Base-by-base conservation (phyloP, 257 asterid species). In the Paulownia fortunei region DNA sequence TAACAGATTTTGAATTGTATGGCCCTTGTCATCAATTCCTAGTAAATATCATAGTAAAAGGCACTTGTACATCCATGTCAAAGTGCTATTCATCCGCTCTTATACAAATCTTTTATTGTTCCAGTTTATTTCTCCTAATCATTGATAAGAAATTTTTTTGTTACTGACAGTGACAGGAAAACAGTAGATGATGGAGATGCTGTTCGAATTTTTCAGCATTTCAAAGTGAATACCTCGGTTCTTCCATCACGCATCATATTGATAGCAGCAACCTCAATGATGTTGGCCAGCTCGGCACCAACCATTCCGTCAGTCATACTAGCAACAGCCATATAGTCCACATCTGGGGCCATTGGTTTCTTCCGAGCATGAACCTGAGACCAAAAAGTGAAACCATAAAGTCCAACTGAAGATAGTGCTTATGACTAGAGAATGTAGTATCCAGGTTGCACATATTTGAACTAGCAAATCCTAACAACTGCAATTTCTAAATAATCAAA, bases 221-320 rank as follows among this genome's bases (percentile, higher is more conserved):
- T 69, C 54, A 77, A 74, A 76, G 60, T 58, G 51, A 80, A 34
- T 91, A 92, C 99, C 98, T 93, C 99, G 5, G 89, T 78, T 85
- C 98, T 87, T 79, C 82, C 92, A 74, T 96, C 99, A 60, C 97
- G 98, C 96, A 93, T 84, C 99, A 96, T 93, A 79, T 85, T 79
- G 44, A 96, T 88, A 77, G 99, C 99, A 78, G 99, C 94, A 74
- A 96, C 92, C 92, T 96, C 99, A 54, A 96, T 77, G 69, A 96
- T 89, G 88, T 96, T 96, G 72, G 97, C 99, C 74, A 96, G 86
- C 93, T 96, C 98, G 0, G 99, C 97, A 65, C 99, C 98, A 80
- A 92, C 98, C 99, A 96, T 93, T 78, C 98, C 98, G 36, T 89
- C 92, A 13, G 97, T 92, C 91, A 89, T 85, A 79, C 88, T 84